A percentile compares a stretch with the other conserved stretches of the same genome.
Evolutionary conservation across 257 asterid species (phyloP).

Genomic region (Plantago major): DNA sequence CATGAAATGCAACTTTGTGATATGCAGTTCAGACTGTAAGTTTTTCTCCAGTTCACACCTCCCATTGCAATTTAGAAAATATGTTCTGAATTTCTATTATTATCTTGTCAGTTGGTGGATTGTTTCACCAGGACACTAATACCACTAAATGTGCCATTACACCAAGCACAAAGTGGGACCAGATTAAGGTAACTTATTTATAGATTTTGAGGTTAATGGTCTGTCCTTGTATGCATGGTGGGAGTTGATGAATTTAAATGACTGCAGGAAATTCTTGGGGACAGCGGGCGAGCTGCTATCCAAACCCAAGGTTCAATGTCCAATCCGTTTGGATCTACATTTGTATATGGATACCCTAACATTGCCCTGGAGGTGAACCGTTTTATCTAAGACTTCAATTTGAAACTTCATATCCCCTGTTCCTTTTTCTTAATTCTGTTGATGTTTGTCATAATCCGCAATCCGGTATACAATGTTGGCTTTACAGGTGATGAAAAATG

Average conservation of each 20-base stretch:
- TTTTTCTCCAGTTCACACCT: slow-evolving; percentile 5
- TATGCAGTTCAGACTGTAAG: slow-evolving; percentile 48
- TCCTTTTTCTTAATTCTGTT: background rate
- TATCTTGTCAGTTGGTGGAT: slow-evolving; percentile 40
- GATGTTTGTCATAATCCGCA: slow-evolving; percentile 1
- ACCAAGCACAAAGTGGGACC: slow-evolving; percentile 78
- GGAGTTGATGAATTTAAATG: slow-evolving; percentile 9
- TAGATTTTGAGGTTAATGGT: background rate
- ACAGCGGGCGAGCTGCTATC: slow-evolving; percentile 75
- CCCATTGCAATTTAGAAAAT: slow-evolving; percentile 5
- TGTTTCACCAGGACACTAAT: slow-evolving; percentile 41
- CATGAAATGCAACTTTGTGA: slow-evolving; percentile 78
- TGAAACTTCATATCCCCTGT: background rate
- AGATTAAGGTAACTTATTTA: slow-evolving; percentile 55
- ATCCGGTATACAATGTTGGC: background rate
- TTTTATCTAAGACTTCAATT: background rate
- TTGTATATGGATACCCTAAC: slow-evolving; percentile 78
- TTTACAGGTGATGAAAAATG: slow-evolving; percentile 80
- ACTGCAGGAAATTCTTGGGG: slow-evolving; percentile 73
- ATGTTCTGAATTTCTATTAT: background rate
- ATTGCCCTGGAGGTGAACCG: slow-evolving; percentile 68
- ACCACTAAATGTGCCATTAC: slow-evolving; percentile 42
- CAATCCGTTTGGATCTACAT: slow-evolving; percentile 81
- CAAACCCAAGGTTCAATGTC: slow-evolving; percentile 80
- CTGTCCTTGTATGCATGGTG: background rate